Percentiles rank a stretch among this genome's conserved stretches.
Evolutionary conservation across 768 basidiomycete species (phyloP).

Genomic region (Boletus rufocinnamomeus): DNA sequence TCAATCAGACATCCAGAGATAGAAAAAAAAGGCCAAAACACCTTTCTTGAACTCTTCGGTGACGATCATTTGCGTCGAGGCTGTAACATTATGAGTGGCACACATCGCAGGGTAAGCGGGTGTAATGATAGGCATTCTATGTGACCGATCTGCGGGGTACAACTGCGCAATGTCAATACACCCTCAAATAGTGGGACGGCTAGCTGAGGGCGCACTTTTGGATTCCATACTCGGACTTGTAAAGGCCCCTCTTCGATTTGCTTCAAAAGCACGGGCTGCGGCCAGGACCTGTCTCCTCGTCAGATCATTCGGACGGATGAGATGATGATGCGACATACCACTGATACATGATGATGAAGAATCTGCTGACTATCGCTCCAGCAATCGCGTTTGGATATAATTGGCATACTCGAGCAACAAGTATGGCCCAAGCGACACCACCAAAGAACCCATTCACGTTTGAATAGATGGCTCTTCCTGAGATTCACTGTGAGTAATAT

Average conservation of each 20-base stretch:
- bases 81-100: conserved; percentile 96
- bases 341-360: conserved; percentile 98
- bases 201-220: conserved; percentile 56
- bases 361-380: conserved; percentile 93
- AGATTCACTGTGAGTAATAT: conserved; percentile 8
- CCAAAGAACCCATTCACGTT: conserved; percentile 98
- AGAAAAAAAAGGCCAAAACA: conserved; percentile 25
- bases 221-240: conserved; percentile 97
- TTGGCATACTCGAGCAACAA: conserved; percentile 99
- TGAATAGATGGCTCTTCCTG: conserved; percentile 95
- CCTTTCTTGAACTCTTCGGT: conserved; percentile 95
- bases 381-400: conserved; percentile 94
- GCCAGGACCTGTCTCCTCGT: conserved; percentile 79
- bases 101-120: conserved; percentile 99
- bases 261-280: conserved; percentile 95
- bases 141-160: conserved; percentile 90
- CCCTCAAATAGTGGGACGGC: too few relatives aligned
- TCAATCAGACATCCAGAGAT: conserved; percentile 14
- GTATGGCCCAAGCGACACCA: conserved; percentile 98
- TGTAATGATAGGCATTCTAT: conserved; percentile 99
- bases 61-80: conserved; percentile 94
- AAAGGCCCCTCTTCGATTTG: conserved; percentile 95
- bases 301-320: conserved; percentile 6
- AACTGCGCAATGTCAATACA: conserved; percentile 48
- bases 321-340: conserved; percentile 59